Base-by-base conservation (phyloP, 2,329 filamentous ascomycete species). In the Fusarium lateritium region DNA sequence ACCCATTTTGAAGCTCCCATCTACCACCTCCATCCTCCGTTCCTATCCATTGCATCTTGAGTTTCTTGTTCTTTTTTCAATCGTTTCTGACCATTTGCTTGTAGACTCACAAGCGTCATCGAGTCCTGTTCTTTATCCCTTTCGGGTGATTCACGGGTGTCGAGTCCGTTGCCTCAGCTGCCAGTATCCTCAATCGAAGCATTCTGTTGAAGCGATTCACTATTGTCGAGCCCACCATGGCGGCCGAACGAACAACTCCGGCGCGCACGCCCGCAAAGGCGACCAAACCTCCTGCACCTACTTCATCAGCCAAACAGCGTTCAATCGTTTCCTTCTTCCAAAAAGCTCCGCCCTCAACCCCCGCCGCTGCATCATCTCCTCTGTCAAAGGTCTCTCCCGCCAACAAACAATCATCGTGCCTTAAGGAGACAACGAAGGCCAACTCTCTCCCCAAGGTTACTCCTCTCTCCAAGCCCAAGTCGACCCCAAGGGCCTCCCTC, bases 311-410 rank as follows among this genome's bases (percentile, higher is more conserved):
- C 49, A 83, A 82, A 65, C 82, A 83, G 63, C 78, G 78, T 53
- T 82, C 80, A 42, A 83, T 83, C 65, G 76, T 79, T 62, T 82
- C 81, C 33, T 83, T 83, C 74, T 83, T 83, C 62, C 77, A 80
- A 53, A 83, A 82, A 66, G 79, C 79, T n/a, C 77, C 79, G 0
- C 78, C 80, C 21, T 76, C 72, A 17, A 70, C 74, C 24, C 67
- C 78, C 31, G 75, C 77, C 11, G 75, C 80, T 17, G 73, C 79
- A 24, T 72, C 78, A n/a, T 74, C 76, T 5, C 67, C 76, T 21
- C 67, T 77, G 24, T 71, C 76, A 62, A 77, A 79, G 73, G 75
- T 75, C 58, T 74, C 76, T 63, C 72, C 78, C 60, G 69, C 75
- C 57, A 72, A 76, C 65, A 76, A 75, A 54, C 67, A 60, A 22